Evolutionary conservation across 208 protist genomes (phyloP).

Genomic region (Naegleria fowleri): DNA sequence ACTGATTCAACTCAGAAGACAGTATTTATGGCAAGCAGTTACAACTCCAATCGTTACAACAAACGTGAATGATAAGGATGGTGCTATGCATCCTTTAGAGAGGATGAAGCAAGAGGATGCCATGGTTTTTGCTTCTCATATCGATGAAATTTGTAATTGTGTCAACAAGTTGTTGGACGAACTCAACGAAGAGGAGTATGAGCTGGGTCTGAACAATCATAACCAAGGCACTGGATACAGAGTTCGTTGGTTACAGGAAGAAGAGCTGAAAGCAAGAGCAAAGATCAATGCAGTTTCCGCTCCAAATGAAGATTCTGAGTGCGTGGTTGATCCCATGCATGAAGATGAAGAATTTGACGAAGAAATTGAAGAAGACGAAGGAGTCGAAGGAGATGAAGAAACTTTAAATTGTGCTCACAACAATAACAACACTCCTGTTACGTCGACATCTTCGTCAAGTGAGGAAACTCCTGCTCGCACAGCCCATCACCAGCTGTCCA

Average conservation of each 20-base stretch:
- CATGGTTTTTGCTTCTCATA: neutral
- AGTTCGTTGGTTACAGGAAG: neutral
- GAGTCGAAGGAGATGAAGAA: too few species aligned
- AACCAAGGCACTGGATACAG: too few species aligned
- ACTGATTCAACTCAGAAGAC: neutral
- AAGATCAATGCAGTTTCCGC: neutral
- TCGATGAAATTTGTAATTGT: neutral
- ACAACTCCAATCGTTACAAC: neutral
- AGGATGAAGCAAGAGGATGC: neutral
- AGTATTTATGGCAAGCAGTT: neutral
- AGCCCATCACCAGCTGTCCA: neutral
- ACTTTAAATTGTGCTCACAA: too few species aligned
- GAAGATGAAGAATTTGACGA: neutral
- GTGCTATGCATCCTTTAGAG: neutral
- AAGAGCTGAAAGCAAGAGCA: neutral
- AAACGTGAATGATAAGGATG: neutral
- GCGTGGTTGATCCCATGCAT: neutral
- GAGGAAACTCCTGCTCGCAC: neutral
- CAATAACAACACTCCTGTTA: too few species aligned
- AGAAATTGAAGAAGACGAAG: neutral
- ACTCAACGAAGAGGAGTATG: neutral
- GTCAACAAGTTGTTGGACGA: neutral
- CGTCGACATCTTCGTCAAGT: neutral
- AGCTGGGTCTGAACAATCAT: too few species aligned
- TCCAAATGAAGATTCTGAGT: neutral